Conservation (phyloP, 2,329 filamentous ascomycete genomes). For the Fusarium sp. region DNA sequence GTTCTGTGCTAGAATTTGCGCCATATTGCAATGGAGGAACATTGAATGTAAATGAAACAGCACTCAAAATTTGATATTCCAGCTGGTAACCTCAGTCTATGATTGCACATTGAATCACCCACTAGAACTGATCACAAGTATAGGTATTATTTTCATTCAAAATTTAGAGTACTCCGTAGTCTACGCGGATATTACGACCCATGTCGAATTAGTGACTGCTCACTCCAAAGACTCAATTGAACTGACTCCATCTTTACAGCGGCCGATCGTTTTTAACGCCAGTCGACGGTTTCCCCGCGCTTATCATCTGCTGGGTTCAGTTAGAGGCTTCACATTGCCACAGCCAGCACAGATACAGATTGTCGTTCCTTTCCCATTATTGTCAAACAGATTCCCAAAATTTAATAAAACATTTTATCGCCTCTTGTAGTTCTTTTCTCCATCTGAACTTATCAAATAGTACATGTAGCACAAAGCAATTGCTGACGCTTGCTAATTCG, state of each 20-base stretch:
- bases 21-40: neutral
- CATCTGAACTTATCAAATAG: conserved; percentile 6
- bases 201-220: conserved; percentile 1
- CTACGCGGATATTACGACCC: neutral
- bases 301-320: conserved; percentile 25
- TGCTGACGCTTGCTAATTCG: conserved; percentile 29
- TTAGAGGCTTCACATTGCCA: conserved; percentile 25
- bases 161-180: neutral
- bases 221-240: neutral
- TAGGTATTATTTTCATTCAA: neutral
- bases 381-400: conserved; percentile 19
- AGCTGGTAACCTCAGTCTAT: no score
- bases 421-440: conserved; percentile 17
- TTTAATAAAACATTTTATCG: conserved; percentile 12
- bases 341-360: conserved; percentile 25
- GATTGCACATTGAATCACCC: neutral
- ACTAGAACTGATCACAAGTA: neutral
- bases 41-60: neutral
- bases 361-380: conserved; percentile 32
- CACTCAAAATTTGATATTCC: neutral
- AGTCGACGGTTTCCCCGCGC: conserved; percentile 26
- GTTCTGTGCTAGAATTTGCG: neutral
- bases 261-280: conserved; percentile 19
- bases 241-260: conserved; percentile 5
- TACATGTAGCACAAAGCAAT: neutral